Conservation (phyloP, 2,329 filamentous ascomycete genomes). For the Penicillium sp. region DNA sequence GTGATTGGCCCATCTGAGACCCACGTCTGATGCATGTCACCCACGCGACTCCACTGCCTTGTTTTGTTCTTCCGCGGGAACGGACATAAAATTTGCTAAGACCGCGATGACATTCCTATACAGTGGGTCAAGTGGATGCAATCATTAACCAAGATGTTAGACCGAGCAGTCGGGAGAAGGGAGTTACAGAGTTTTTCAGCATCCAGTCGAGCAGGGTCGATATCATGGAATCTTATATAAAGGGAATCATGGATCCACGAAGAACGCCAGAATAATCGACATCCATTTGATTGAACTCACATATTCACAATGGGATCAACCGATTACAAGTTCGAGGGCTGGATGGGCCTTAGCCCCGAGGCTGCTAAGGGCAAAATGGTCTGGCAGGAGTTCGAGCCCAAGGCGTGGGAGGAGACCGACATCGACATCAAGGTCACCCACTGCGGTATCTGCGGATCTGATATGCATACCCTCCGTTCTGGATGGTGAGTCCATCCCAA, state of each 20-base stretch:
- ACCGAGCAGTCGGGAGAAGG: not conserved
- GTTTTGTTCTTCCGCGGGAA: not conserved
- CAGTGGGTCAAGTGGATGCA: slow-evolving; percentile 3
- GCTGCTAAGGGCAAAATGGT: slow-evolving; percentile 52
- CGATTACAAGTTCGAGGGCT: slow-evolving; percentile 53
- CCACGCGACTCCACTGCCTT: not conserved
- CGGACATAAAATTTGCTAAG: slow-evolving; percentile 10
- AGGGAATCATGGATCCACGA: not conserved
- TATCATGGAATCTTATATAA: slow-evolving; percentile 1
- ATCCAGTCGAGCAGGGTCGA: not conserved
- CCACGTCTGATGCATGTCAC: not conserved
- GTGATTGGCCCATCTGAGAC: not conserved
- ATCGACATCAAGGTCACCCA: slow-evolving; percentile 61
- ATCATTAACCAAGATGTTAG: not conserved
- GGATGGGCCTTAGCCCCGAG: slow-evolving; percentile 49
- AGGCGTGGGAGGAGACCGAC: slow-evolving; percentile 61
- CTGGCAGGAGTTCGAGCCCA: slow-evolving; percentile 56
- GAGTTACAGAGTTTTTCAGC: slow-evolving; percentile 1
- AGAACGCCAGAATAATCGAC: not conserved
- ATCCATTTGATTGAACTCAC: not conserved
- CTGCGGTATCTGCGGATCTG: slow-evolving; percentile 61
- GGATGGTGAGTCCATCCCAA: slow-evolving; percentile 33
- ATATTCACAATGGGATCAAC: slow-evolving; percentile 25
- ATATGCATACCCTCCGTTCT: slow-evolving; percentile 55
- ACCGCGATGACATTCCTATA: slow-evolving; percentile 8